Evolutionary conservation across 2,329 filamentous ascomycete species (phyloP).

Genomic region (Fusarium penzigii): DNA sequence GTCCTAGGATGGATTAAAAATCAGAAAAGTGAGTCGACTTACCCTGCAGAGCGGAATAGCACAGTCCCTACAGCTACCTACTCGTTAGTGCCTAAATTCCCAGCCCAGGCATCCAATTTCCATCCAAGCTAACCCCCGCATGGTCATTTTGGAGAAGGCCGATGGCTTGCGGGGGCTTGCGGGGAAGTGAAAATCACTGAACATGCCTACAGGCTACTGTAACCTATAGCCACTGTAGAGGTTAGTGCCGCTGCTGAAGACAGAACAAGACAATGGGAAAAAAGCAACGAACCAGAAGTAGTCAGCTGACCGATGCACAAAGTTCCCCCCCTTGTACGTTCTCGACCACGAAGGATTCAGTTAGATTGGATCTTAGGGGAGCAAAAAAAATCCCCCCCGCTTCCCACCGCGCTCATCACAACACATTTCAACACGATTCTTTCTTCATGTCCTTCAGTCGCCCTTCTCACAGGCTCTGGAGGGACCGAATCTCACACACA

Average conservation of each 20-base stretch:
- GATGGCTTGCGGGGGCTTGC: not conserved
- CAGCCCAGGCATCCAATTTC: not conserved
- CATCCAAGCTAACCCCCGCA: not conserved
- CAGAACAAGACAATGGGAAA: not conserved
- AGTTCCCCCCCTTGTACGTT: conserved; percentile 18
- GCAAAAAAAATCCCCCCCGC: not conserved
- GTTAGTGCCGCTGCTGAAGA: no score
- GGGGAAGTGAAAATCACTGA: not conserved
- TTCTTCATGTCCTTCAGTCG: conserved; percentile 1
- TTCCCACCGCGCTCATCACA: conserved; percentile 2
- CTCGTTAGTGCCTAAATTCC: not conserved
- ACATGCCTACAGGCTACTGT: not conserved
- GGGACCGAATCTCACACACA: not conserved
- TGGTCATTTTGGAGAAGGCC: not conserved
- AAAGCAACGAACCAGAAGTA: conserved; percentile 1
- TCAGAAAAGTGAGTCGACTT: no score
- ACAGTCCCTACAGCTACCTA: not conserved
- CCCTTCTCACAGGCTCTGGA: not conserved
- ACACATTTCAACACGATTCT: not conserved
- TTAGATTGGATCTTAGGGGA: not conserved
- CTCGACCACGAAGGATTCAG: conserved; percentile 6
- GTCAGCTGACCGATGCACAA: conserved; percentile 20
- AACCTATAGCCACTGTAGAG: no score
- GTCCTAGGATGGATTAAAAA: no score
- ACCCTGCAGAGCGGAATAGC: no score